Base-by-base conservation (phyloP, 495 filamentous ascomycete species). In the Cladorrhinum samala region DNA sequence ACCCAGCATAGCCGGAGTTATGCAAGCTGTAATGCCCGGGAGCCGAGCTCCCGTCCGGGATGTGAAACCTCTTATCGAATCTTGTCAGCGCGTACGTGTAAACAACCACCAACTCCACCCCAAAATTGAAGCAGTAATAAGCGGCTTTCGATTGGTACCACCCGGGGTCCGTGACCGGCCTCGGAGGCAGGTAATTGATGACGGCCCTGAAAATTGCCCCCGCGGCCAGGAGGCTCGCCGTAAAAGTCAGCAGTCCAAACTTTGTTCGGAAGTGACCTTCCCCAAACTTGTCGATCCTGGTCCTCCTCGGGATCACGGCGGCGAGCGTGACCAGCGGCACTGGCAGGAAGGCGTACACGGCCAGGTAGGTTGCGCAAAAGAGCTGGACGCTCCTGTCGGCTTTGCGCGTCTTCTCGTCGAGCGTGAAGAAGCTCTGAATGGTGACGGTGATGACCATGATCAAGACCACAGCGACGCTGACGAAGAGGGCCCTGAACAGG, bases 81-180 rank as follows among this genome's bases (percentile, higher is more conserved):
- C 88, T 75, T 9, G 69, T 68, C 7, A 86, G 48, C 0, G 81
- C 73, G 64, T 85, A 91, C 2, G 83, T 55, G 3, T 67, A 67
- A 0, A 92, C 75, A n/a, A 91, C 79, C 9, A 84, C 36, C 23
- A 88, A 65, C 65, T 95, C 91, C 9, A 89, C 72, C 1, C 68
- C 70, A 57, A 88, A 91, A 62, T 85, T 81, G 72, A 95, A 91
- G 57, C 82, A 58, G 68, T 91, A 95, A 68, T 90, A 95, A 59
- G 78, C 79, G 2, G 80, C 80, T 58, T 83, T 85, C 59, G 62
- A 68, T 54, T 87, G 77, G 55, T 87, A 95, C 76, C 81, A 85
- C 1, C 81, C 77, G 11, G 90, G 85, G 27, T 86, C 19, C 1
- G 40, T 63, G 9, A 61, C 40, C 0, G 83, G 84, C 6, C 82